phyloP scores from a whole-genome alignment of 306 rosid genomes.

The Urtica urens region DNA sequence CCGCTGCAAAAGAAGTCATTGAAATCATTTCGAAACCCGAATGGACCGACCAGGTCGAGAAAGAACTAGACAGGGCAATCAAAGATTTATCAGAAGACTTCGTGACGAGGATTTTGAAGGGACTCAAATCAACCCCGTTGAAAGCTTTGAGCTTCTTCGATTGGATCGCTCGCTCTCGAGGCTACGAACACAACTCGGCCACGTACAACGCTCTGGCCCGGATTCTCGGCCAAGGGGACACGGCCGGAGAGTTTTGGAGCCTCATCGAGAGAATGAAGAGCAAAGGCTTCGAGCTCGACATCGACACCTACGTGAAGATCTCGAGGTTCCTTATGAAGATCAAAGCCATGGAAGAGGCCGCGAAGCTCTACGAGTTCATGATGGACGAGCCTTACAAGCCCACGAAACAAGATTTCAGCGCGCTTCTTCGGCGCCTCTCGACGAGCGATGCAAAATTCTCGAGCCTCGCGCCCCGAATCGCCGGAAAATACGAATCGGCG shows the following conservation, averaged over 20 bases:
- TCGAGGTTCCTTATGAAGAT: conserved; percentile 49
- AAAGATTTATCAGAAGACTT: conserved; percentile 42
- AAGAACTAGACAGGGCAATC: conserved; percentile 31
- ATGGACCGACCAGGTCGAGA: conserved; percentile 44
- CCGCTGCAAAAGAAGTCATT: conserved; percentile 41
- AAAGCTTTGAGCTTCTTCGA: conserved; percentile 49
- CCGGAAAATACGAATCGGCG: conserved; percentile 44
- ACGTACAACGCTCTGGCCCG: conserved; percentile 63
- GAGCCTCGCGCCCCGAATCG: conserved; percentile 54
- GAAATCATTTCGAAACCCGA: conserved; percentile 38
- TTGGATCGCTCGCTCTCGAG: conserved; percentile 43
- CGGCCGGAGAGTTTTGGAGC: conserved; percentile 62
- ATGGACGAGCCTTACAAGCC: conserved; percentile 80
- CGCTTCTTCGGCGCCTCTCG: conserved; percentile 43
- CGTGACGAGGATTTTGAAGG: conserved; percentile 50
- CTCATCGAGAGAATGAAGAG: conserved; percentile 55
- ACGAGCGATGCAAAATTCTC: conserved; percentile 33
- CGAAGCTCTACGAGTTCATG: conserved; percentile 79
- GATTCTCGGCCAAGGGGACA: conserved; percentile 44
- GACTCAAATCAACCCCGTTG: conserved; percentile 34
- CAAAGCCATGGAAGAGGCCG: conserved; percentile 66
- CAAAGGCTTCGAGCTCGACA: conserved; percentile 47
- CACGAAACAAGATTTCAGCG: conserved; percentile 35
- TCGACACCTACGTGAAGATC: conserved; percentile 67
- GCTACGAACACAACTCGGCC: conserved; percentile 39